Evolutionary conservation across 208 protist species (phyloP), one percentile per base, ranked within the genome.

Genomic region (Wallacemonas collosoma): DNA sequence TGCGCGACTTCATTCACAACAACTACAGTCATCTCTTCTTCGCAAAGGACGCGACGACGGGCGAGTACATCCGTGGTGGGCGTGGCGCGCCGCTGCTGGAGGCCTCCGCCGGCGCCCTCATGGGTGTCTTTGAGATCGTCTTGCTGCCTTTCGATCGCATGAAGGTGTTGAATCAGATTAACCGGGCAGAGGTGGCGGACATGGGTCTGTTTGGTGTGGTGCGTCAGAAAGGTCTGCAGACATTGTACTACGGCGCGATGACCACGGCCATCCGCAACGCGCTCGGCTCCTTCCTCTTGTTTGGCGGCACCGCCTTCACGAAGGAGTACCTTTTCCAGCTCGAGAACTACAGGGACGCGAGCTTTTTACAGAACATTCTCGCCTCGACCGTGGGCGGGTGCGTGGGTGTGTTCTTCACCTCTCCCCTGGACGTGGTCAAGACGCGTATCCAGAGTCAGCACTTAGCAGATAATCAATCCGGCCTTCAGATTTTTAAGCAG

Each of bases 381-480:
- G 75, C 83, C 66, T 87, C 80, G 71, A 93, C 82, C 41, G 81
- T 88, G 1, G 90, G 90, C 53, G 79, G 80, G 60, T 83, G 72
- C 54, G 53, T 87, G 15, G 84, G 82, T 17, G 87, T 95, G 40
- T 80, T 85, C 61, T 80, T 82, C 56, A 87, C 84, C 11, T 86
- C 78, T 26, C 90, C 90, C 41, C 83, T 93, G 70, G 90, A 95
- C 73, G 87, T 95, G n/a, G 68, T 95, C 48, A 95, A 95, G 80
- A 95, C 90, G 1, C 87, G 88, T 38, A 90, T 95, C 76, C 90
- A 95, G 80, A 84, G 75, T 43, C 81, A 91, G 68, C 61, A 64
- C 40, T 75, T 90, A 47, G 71, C 73, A 40, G 81, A 89, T 51
- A 67, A 66, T 17, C 75, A 79, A 50, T 87, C 81, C 1, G 91